phyloP scores from a whole-genome alignment of 2,329 filamentous ascomycete genomes.

The Curvularia eragrostidis region DNA sequence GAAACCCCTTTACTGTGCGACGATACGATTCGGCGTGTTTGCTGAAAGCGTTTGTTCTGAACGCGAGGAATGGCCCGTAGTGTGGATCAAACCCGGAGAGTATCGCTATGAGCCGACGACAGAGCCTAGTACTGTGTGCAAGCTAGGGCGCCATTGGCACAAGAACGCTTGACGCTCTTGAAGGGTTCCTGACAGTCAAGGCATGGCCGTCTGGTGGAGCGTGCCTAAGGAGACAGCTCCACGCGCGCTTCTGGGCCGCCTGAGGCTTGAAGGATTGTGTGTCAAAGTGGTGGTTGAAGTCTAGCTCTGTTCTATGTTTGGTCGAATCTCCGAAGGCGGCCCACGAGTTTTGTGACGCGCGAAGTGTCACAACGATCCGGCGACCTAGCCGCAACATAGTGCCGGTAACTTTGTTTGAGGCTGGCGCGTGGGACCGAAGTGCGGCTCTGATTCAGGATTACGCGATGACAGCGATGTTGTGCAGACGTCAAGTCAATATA shows the following conservation, averaged over 20 bases:
- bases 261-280: slow-evolving; percentile 22
- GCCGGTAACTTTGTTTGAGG: slow-evolving; percentile 44
- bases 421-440: slow-evolving; percentile 42
- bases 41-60: slow-evolving; percentile 27
- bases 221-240: slow-evolving; percentile 31
- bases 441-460: slow-evolving; percentile 35
- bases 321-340: slow-evolving; percentile 33
- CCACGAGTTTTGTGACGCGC: slow-evolving; percentile 43
- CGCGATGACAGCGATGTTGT: slow-evolving; percentile 31
- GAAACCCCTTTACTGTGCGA: slow-evolving; percentile 28
- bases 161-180: slow-evolving; percentile 10
- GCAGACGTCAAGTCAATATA: slow-evolving; percentile 45
- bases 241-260: slow-evolving; percentile 25
- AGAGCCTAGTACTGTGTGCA: slow-evolving; percentile 23
- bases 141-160: slow-evolving; percentile 3
- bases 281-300: slow-evolving; percentile 27
- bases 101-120: slow-evolving; percentile 21
- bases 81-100: slow-evolving; percentile 15
- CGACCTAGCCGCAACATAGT: slow-evolving; percentile 43
- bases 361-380: slow-evolving; percentile 38
- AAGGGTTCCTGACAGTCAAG: slow-evolving; percentile 22
- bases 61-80: slow-evolving; percentile 11
- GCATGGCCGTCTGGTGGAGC: slow-evolving; percentile 23
- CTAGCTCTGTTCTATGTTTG: slow-evolving; percentile 38
- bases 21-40: slow-evolving; percentile 25